Evolutionary conservation across 1,284 basidiomycete species (phyloP).

Genomic region (Hortiboletus rubellus): DNA sequence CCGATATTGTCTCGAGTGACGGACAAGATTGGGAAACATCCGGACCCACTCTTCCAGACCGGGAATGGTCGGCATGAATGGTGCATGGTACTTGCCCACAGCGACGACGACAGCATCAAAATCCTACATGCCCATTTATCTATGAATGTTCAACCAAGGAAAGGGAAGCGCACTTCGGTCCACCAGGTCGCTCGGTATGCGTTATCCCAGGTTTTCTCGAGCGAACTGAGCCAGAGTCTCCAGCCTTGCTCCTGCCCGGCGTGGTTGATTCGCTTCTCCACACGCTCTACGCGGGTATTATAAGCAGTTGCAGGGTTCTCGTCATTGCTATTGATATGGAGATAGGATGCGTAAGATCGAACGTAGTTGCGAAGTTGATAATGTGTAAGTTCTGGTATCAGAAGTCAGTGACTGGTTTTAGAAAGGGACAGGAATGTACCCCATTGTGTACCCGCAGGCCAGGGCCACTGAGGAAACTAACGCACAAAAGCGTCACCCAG

Average conservation of each 20-base stretch:
- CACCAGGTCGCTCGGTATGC: conserved; percentile 27
- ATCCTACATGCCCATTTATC: conserved; percentile 1
- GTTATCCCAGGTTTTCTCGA: conserved; percentile 21
- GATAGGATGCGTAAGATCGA: conserved; percentile 34
- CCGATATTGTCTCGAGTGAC: too few species aligned
- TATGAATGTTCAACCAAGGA: not conserved
- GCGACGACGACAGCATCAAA: conserved; percentile 22
- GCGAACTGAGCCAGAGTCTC: conserved; percentile 38
- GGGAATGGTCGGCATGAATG: conserved; percentile 16
- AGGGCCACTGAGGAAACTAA: conserved; percentile 16
- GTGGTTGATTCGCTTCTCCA: conserved; percentile 40
- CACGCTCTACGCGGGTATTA: conserved; percentile 42
- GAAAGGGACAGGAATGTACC: not conserved
- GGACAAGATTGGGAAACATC: conserved; percentile 32
- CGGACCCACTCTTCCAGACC: conserved; percentile 35
- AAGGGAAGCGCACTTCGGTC: conserved; percentile 12
- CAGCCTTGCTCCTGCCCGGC: conserved; percentile 37
- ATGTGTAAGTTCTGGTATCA: conserved; percentile 19
- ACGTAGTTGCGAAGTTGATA: conserved; percentile 31
- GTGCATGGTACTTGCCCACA: conserved; percentile 13
- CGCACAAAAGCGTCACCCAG: not conserved
- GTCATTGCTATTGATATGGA: conserved; percentile 44
- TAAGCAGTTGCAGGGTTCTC: conserved; percentile 29
- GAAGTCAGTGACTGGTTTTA: not conserved
- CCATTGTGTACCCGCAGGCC: conserved; percentile 18